Base-by-base conservation (phyloP, 768 basidiomycete genomes). In the Boletus patriciae region DNA sequence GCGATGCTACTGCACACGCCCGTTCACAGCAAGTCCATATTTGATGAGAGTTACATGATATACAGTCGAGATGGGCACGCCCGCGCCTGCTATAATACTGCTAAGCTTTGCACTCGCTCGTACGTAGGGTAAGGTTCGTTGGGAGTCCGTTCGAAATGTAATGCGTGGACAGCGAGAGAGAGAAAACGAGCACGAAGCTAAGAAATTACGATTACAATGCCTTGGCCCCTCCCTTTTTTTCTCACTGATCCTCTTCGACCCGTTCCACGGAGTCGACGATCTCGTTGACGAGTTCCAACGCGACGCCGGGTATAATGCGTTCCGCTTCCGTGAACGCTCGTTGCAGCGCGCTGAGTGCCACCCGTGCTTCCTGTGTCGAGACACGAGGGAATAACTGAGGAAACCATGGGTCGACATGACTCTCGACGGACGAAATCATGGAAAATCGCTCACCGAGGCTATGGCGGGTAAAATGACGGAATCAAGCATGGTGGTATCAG, bases 381-480 rank as follows among this genome's bases (percentile, higher is more conserved):
- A 98, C 91, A 42, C 96, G 84, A 57, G 92, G 92, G 72, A 94
- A 92, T 33, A 99, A 77, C 95, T 98, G 64, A 21, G 46, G 3
- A 47, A 16, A 3, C 13, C 3, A 40, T 55, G n/a, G 59, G 62
- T 46, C 48, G 59, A 54, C 40, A 52, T 29, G 50, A 42, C 36
- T 23, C 33, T 23, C 27, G n/a, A 41, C 38, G 55, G 31, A 23
- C 16, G 42, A 53, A 51, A 27, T 38, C 52, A 34, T 48, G n/a
- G 13, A 51, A 9, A 47, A 21, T 2, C 4, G 76, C 88, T 72
- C 63, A 98, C 96, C 59, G 92, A 95, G 43, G 94, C 92, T 64
- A 98, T 87, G n/a, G 94, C 94, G 23, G 97, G 97, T 29, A 98
- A 75, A 50, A 98, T 87, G 31, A 99, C 96, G 3, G 93, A 93